Conservation (phyloP, 768 basidiomycete genomes). For the Hysterangium stoloniferum region DNA sequence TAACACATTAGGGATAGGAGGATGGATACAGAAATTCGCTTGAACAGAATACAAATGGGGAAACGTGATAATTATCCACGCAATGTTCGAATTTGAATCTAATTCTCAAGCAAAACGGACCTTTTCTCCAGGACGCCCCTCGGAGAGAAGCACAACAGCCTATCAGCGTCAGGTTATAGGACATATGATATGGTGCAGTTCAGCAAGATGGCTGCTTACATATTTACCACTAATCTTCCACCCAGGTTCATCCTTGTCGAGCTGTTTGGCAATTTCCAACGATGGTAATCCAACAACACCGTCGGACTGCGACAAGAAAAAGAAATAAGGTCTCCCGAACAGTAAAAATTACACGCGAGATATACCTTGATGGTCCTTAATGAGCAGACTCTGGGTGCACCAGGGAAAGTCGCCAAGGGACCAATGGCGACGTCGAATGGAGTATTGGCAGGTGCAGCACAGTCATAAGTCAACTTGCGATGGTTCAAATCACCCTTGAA, state of each 20-base stretch:
- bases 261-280: conserved; percentile 53
- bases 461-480: conserved; percentile 83
- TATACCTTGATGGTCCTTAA: conserved; percentile 74
- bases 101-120: conserved; percentile 67
- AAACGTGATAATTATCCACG: too few species aligned
- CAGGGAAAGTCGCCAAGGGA: conserved; percentile 81
- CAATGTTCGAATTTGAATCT: too few species aligned
- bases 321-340: neutral
- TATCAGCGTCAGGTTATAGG: conserved; percentile 19
- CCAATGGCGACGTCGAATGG: conserved; percentile 90
- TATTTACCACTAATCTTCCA: conserved; percentile 99
- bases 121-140: conserved; percentile 84
- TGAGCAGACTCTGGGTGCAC: conserved; percentile 81
- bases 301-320: conserved; percentile 42
- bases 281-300: conserved; percentile 82
- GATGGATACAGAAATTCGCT: neutral
- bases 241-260: conserved; percentile 80
- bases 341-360: neutral
- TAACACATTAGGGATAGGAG: neutral
- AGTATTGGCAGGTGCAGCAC: conserved; percentile 77
- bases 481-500: conserved; percentile 97
- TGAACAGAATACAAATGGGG: too few species aligned
- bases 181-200: neutral
- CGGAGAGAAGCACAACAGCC: conserved; percentile 83
- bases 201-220: conserved; percentile 39